Base-by-base conservation (phyloP, 2,329 filamentous ascomycete species). In the Hypoxylon sp. region DNA sequence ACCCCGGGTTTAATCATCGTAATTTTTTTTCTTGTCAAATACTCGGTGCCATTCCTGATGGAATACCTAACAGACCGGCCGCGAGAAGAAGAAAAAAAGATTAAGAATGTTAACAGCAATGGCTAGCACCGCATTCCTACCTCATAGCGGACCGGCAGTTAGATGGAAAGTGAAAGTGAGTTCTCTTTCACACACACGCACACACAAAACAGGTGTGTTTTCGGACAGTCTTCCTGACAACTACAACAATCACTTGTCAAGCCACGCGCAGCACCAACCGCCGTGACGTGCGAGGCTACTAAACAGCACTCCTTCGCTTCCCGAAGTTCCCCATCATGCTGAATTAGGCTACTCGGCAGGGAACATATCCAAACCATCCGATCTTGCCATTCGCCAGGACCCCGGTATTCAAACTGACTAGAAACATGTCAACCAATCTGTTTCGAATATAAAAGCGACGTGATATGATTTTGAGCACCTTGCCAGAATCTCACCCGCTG, bases 1-100 rank as follows among this genome's bases (percentile, higher is more conserved):
- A 42, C 34, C 29, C 42, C 30, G n/a, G 20, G 27, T 45, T 50
- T 51, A 20, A 19, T 49, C 52, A 57, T 59, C 21, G 23, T 57
- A 35, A 42, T 11, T 26, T 23, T 21, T 27, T 11, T 26, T 23
- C 20, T 27, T 49, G 32, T 57, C 37, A 40, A 41, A 30, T 31
- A 40, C 11, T 23, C 27, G 36, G 15, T 41, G 49, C 45, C 52
- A 54, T 51, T 48, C 34, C 34, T 25, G 7, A 13, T 13, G 12
- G 11, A 11, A 17, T 16, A 37, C 35, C 40, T 23, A 31, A 26
- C 47, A 35, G 40, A 17, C 31, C 31, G 16, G 41, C 36, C 29
- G 29, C 44, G 23, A 20, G 27, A 25, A 35, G 25, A 27, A n/a
- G 25, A 54, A 34, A 54, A 20, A 27, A 16, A 12, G 36, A 43